Conservation (phyloP, 73 alveolate genomes). For the Breviolum minutum region DNA sequence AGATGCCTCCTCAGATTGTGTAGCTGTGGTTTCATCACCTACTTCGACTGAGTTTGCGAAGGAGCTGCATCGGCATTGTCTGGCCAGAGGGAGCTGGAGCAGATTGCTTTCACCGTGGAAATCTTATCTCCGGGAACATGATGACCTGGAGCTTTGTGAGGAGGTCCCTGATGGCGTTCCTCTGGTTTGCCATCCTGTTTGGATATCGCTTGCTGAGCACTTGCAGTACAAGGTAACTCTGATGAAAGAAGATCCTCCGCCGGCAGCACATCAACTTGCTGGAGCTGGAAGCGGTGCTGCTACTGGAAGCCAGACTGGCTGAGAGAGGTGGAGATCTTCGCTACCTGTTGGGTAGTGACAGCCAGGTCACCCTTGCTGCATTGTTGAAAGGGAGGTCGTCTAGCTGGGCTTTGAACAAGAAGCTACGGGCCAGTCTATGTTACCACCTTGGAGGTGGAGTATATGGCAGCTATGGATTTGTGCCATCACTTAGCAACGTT, state of each 20-base stretch:
- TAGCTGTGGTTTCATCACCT: not conserved
- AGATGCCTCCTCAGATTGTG: not conserved
- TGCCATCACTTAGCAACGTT: not conserved
- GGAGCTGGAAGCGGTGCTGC: not conserved
- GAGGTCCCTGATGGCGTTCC: not conserved
- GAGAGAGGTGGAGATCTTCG: not conserved
- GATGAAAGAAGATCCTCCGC: not conserved
- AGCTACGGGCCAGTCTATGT: not conserved
- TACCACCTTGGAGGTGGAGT: not conserved
- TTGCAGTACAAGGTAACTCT: not conserved
- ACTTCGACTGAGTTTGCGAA: not conserved
- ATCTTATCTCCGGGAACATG: not conserved
- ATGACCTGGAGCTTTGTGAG: not conserved
- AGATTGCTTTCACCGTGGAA: not conserved
- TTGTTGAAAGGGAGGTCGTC: not conserved
- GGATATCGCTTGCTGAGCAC: not conserved
- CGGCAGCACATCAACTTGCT: not conserved
- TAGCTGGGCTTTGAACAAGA: not conserved
- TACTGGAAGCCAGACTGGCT: not conserved
- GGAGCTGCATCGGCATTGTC: not conserved
- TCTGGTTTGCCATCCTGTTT: not conserved
- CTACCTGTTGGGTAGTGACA: too few species aligned
- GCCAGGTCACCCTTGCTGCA: not conserved
- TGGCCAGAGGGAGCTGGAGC: not conserved
- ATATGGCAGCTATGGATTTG: not conserved